A percentile compares a stretch with the other conserved stretches of the same genome.
These are phyloP conservation scores for Vitis labrusca DNA, from an alignment of 164 flowering plant species.

Conservation along the genomic window DNA sequence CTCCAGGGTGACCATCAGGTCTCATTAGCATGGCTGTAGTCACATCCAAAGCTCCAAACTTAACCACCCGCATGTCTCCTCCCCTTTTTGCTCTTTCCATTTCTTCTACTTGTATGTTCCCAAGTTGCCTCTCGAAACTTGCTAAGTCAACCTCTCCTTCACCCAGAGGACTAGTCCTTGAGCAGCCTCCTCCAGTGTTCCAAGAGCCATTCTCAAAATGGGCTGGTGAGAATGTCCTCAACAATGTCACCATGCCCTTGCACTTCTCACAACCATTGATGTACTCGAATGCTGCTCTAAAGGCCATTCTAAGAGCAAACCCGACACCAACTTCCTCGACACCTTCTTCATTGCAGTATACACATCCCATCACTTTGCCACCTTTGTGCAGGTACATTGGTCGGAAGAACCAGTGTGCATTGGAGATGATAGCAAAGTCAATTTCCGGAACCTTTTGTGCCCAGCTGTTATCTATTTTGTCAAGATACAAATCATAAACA, in stretches of 20 bases:
- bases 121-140: slow-evolving; percentile 43
- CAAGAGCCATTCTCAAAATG: slow-evolving; percentile 85
- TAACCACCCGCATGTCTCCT: slow-evolving; percentile 33
- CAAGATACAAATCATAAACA: slow-evolving; percentile 32
- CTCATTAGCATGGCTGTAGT: slow-evolving; percentile 85
- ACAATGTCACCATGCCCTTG: slow-evolving; percentile 34
- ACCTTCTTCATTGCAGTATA: slow-evolving; percentile 40
- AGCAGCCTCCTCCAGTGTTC: slow-evolving; percentile 76
- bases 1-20: slow-evolving; percentile 87
- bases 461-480: slow-evolving; percentile 50
- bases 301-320: slow-evolving; percentile 29
- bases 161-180: slow-evolving; percentile 48
- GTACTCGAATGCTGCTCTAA: slow-evolving; percentile 34
- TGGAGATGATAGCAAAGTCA: slow-evolving; percentile 50
- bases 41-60: slow-evolving; percentile 59
- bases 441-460: slow-evolving; percentile 16
- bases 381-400: slow-evolving; percentile 33
- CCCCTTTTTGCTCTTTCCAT: slow-evolving; percentile 36
- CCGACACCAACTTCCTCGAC: slow-evolving; percentile 21
- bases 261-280: slow-evolving; percentile 50
- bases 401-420: slow-evolving; percentile 61
- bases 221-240: slow-evolving; percentile 83
- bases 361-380: slow-evolving; percentile 32
- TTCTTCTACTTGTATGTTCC: slow-evolving; percentile 59
- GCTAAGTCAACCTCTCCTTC: slow-evolving; percentile 28